These are phyloP conservation scores for Mallotus japonicus DNA, from an alignment of 441 rosid species.

Conservation along the genomic window DNA sequence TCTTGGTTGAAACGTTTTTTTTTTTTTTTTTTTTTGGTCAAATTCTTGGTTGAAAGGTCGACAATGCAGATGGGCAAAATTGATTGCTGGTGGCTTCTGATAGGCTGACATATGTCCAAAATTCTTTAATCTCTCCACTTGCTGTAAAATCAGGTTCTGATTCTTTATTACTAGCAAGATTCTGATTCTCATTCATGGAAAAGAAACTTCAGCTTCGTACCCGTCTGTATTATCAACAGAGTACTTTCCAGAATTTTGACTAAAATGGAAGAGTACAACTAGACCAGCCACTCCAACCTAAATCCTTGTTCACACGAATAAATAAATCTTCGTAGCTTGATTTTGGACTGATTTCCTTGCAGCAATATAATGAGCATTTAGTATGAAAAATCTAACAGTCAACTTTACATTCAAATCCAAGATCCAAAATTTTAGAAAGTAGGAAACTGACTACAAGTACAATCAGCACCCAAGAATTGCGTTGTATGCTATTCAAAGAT, in stretches of 20 bases:
- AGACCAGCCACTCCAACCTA: background rate
- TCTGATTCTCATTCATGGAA: slow-evolving; percentile 1
- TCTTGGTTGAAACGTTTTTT: no score
- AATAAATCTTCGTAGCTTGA: background rate
- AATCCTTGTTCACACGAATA: background rate
- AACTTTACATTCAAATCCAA: no score
- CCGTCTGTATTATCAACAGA: background rate
- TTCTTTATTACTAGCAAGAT: slow-evolving; percentile 9
- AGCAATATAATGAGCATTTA: no score
- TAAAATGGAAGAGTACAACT: background rate
- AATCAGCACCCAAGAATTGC: background rate
- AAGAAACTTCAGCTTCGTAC: slow-evolving; percentile 1
- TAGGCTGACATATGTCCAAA: background rate
- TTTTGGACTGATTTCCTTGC: no score
- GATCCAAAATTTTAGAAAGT: no score
- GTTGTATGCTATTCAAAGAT: background rate
- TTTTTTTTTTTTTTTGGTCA: no score
- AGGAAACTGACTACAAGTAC: background rate
- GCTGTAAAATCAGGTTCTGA: background rate
- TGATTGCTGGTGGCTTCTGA: background rate
- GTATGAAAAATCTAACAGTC: no score
- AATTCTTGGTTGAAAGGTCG: background rate
- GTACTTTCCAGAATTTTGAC: slow-evolving; percentile 1
- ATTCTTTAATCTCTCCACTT: background rate
- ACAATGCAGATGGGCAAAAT: background rate